A percentile compares a stretch with the other conserved stretches of the same genome.
phyloP scores from a whole-genome alignment of 441 rosid species.

The Codiaeum variegatum region DNA sequence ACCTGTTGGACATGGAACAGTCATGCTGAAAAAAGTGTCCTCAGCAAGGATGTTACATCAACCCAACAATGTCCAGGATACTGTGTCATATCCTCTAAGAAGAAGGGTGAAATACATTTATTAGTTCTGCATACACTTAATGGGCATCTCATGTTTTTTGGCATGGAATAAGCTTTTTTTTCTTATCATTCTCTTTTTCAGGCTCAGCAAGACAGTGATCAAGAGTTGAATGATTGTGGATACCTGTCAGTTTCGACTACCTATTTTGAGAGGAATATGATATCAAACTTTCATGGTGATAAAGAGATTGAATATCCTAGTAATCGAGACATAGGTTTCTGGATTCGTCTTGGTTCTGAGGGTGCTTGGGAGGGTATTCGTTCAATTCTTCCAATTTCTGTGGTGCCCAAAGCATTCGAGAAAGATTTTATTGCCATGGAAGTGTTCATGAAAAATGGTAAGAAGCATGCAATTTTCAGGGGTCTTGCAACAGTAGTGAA shows the following conservation, averaged over 20 bases:
- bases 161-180: not conserved
- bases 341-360: conserved; percentile 65
- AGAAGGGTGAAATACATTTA: conserved; percentile 55
- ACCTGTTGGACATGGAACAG: conserved; percentile 73
- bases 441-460: conserved; percentile 84
- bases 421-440: conserved; percentile 83
- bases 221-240: conserved; percentile 56
- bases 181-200: conserved; percentile 26
- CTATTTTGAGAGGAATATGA: conserved; percentile 68
- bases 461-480: conserved; percentile 92
- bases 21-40: conserved; percentile 63
- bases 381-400: conserved; percentile 79
- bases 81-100: conserved; percentile 56
- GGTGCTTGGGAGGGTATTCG: conserved; percentile 85
- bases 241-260: conserved; percentile 68
- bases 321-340: conserved; percentile 81
- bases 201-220: conserved; percentile 47
- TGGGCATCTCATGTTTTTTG: not conserved
- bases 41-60: conserved; percentile 79
- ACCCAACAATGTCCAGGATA: conserved; percentile 47
- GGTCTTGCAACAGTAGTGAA: conserved; percentile 79
- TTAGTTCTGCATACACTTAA: not conserved
- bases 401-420: conserved; percentile 65
- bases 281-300: conserved; percentile 52
- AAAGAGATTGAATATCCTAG: conserved; percentile 38